Conservation (phyloP, 2,329 filamentous ascomycete species). For the Gnomoniopsis smithogilvyi region DNA sequence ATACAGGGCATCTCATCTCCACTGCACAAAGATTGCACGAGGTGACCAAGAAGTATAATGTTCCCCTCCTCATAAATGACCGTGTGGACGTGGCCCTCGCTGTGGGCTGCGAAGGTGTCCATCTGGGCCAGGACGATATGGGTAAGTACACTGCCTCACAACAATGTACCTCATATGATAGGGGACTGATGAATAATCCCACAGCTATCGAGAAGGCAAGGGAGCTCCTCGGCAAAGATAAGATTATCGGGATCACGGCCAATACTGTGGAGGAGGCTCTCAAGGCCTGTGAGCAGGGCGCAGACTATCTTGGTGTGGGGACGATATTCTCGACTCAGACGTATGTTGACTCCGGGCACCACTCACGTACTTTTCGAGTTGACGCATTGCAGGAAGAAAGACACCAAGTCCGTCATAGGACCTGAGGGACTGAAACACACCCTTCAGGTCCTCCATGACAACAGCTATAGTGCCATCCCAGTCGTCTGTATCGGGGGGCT, state of each 20-base stretch:
- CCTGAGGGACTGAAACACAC: constrained; percentile 67
- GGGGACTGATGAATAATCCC: not conserved
- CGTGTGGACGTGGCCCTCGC: constrained; percentile 85
- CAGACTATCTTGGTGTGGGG: constrained; percentile 87
- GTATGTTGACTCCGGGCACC: constrained; percentile 40
- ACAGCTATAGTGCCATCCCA: constrained; percentile 42
- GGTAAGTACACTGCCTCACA: constrained; percentile 40
- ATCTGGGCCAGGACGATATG: constrained; percentile 94
- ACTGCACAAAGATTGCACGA: constrained; percentile 69
- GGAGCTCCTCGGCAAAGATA: constrained; percentile 66
- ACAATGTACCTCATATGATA: not conserved
- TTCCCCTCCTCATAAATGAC: constrained; percentile 91
- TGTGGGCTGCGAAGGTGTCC: constrained; percentile 84
- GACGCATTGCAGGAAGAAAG: constrained; percentile 62
- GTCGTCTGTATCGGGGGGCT: constrained; percentile 89
- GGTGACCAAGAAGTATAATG: constrained; percentile 62
- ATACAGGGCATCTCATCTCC: constrained; percentile 68
- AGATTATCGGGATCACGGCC: constrained; percentile 89
- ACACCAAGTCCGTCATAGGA: constrained; percentile 80
- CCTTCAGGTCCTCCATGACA: constrained; percentile 55
- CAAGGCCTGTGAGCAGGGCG: constrained; percentile 69
- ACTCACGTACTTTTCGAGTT: not conserved
- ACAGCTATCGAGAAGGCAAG: constrained; percentile 63
- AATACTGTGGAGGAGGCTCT: constrained; percentile 70
- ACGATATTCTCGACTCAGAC: constrained; percentile 85